phyloP scores from a whole-genome alignment of 768 basidiomycete species.

The Kwoniella dendrophila region DNA sequence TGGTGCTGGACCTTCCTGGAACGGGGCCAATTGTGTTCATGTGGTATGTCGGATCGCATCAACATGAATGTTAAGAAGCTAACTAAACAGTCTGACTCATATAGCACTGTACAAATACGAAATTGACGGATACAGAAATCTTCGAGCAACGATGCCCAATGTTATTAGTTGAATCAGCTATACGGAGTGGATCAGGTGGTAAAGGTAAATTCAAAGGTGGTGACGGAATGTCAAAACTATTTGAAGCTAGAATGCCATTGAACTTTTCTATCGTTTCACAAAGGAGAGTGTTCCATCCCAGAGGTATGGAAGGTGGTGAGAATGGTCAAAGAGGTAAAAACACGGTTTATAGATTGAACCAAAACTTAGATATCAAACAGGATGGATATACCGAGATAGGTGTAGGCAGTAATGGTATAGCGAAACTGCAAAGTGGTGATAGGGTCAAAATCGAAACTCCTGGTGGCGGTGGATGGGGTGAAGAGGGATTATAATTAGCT shows the following conservation, averaged over 20 bases:
- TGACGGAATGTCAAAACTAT: conserved; percentile 44
- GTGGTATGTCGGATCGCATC: not conserved
- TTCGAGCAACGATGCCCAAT: conserved; percentile 42
- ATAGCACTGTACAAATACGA: conserved; percentile 30
- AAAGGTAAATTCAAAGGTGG: conserved; percentile 39
- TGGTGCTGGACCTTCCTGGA: conserved; percentile 49
- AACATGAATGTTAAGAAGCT: conserved; percentile 26
- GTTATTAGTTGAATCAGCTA: conserved; percentile 34
- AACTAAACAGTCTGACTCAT: not conserved
- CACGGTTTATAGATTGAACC: conserved; percentile 24
- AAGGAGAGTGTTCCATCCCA: conserved; percentile 40
- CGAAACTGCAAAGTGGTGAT: conserved; percentile 34
- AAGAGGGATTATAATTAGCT: not conserved
- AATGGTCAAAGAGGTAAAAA: conserved; percentile 25
- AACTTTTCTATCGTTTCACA: conserved; percentile 45
- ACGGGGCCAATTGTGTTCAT: conserved; percentile 42
- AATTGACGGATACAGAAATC: conserved; percentile 28
- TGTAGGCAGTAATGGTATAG: conserved; percentile 38
- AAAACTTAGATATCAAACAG: conserved; percentile 14
- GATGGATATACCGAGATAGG: conserved; percentile 17
- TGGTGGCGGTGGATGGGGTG: conserved; percentile 45
- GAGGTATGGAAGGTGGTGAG: conserved; percentile 59
- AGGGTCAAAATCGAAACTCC: conserved; percentile 39
- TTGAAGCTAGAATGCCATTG: conserved; percentile 39
- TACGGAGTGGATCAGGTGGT: conserved; percentile 41